phyloP scores from a whole-genome alignment of 2,329 filamentous ascomycete genomes.

The Pseudogymnoascus sp. region DNA sequence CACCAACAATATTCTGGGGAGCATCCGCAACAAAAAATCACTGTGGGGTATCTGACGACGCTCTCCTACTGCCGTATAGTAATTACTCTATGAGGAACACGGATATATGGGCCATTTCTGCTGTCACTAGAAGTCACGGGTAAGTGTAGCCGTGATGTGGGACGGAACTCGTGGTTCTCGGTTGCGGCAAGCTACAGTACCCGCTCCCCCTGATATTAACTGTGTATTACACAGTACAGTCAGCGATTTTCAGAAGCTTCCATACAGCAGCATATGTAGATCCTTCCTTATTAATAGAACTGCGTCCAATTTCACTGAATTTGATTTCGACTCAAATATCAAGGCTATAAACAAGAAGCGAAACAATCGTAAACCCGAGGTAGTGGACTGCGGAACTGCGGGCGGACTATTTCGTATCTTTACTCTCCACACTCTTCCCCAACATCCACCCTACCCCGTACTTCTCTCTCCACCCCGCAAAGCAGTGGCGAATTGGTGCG shows the following conservation, averaged over 20 bases:
- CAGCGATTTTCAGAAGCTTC: background rate
- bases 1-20: background rate
- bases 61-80: background rate
- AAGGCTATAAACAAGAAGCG: background rate
- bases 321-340: background rate
- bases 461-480: background rate
- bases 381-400: background rate
- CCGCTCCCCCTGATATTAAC: background rate
- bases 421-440: background rate
- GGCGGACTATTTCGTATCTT: background rate
- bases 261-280: background rate
- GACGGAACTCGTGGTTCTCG: background rate
- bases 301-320: background rate
- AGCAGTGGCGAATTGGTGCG: background rate
- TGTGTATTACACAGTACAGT: background rate
- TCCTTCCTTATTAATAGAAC: background rate
- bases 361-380: background rate
- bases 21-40: background rate
- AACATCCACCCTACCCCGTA: background rate
- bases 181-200: background rate
- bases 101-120: background rate
- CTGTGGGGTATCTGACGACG: background rate
- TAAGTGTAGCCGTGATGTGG: background rate
- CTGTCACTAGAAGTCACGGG: background rate
- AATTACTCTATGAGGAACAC: background rate